phyloP scores from a whole-genome alignment of 1,139 yeast species.

The Kodamaea plutei region DNA sequence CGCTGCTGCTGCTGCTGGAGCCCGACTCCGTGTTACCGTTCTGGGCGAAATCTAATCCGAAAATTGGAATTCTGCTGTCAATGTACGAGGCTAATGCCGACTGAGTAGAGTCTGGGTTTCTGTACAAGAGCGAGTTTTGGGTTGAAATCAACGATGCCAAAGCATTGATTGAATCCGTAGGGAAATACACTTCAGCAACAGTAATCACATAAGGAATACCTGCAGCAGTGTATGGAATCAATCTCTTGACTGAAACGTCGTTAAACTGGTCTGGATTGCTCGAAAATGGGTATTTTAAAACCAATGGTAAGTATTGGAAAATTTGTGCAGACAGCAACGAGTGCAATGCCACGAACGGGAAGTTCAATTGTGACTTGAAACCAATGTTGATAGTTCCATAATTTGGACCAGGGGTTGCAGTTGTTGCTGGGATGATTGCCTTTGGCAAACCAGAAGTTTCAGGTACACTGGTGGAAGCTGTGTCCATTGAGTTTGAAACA shows the following conservation, averaged over 20 bases:
- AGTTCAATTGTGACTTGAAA: conserved; percentile 64
- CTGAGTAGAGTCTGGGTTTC: conserved; percentile 45
- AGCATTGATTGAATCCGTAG: conserved; percentile 39
- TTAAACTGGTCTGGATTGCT: conserved; percentile 20
- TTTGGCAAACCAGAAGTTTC: conserved; percentile 58
- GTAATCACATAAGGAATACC: conserved; percentile 57
- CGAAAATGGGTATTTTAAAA: conserved; percentile 50
- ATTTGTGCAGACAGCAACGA: conserved; percentile 72
- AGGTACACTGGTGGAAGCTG: conserved; percentile 25
- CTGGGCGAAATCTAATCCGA: conserved; percentile 40
- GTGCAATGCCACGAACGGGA: conserved; percentile 65
- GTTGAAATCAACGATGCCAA: conserved; percentile 45
- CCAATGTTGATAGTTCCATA: conserved; percentile 63
- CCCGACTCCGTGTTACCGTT: conserved; percentile 11
- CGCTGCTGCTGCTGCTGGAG: conserved; percentile 12
- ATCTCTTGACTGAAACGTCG: conserved; percentile 51
- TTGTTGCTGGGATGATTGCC: conserved; percentile 57
- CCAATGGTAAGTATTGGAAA: conserved; percentile 63
- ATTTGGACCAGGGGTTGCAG: conserved; percentile 43
- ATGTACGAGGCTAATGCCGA: conserved; percentile 51
- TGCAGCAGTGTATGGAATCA: conserved; percentile 61
- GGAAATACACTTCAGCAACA: conserved; percentile 75
- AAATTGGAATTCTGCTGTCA: conserved; percentile 60
- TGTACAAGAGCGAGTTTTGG: conserved; percentile 45
- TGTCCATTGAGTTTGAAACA: conserved; percentile 26